Percentiles rank a stretch among this genome's conserved stretches.
Evolutionary conservation across 352 stramenopile species (phyloP).

Genomic region (Globisporangium radiosum): DNA sequence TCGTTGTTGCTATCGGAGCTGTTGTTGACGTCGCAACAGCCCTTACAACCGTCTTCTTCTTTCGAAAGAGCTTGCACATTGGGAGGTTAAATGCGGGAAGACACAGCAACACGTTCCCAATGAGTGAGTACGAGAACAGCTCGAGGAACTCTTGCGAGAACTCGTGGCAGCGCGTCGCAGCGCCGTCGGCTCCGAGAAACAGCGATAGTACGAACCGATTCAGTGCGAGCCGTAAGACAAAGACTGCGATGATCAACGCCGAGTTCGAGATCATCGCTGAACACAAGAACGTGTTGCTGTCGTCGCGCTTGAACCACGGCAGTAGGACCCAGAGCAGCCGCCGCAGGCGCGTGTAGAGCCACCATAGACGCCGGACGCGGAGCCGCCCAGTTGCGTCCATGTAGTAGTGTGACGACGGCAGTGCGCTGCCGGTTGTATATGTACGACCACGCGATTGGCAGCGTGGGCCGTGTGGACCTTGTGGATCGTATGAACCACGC

Average conservation of each 20-base stretch:
- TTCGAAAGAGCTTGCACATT: conserved; percentile 45
- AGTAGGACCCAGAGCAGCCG: conserved; percentile 41
- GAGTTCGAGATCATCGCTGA: conserved; percentile 71
- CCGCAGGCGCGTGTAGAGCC: conserved; percentile 42
- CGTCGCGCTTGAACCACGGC: conserved; percentile 57
- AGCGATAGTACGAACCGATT: conserved; percentile 39
- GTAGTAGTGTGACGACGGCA: conserved; percentile 61
- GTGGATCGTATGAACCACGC: neutral
- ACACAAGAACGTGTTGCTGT: conserved; percentile 78
- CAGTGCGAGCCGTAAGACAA: conserved; percentile 38
- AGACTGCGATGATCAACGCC: conserved; percentile 54
- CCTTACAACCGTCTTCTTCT: conserved; percentile 6
- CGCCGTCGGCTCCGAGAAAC: conserved; percentile 20
- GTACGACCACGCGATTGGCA: neutral
- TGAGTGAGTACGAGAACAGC: conserved; percentile 54
- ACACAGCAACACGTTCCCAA: conserved; percentile 59
- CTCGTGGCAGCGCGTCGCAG: conserved; percentile 25
- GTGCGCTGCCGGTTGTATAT: neutral
- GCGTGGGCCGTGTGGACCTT: neutral
- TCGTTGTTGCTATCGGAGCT: conserved; percentile 1
- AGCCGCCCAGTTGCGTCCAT: conserved; percentile 44
- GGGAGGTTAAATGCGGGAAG: conserved; percentile 58
- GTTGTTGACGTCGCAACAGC: neutral
- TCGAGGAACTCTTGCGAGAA: conserved; percentile 61
- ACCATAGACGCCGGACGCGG: conserved; percentile 45